Base-by-base conservation (phyloP, 2,329 filamentous ascomycete genomes). In the Colletotrichum abscissum region DNA sequence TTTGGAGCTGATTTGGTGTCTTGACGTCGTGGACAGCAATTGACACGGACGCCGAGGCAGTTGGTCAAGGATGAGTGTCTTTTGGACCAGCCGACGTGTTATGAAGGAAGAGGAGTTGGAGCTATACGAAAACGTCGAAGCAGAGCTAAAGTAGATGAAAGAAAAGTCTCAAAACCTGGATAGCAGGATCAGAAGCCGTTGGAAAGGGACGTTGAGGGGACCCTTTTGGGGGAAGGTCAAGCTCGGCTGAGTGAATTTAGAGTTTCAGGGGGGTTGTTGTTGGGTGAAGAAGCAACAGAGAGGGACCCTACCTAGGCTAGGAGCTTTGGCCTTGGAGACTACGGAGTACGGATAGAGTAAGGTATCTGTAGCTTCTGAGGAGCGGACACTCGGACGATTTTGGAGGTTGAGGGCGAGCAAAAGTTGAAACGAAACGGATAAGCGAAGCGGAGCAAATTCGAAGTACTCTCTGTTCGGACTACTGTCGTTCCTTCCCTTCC, bases 341-440 rank as follows among this genome's bases (percentile, higher is more conserved):
- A 42, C 16, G 38, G 38, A 19, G 38, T 42, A 26, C 26, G 26
- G 4, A 26, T 26, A 42, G 38, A 42, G 38, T 19, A 16, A 19
- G 16, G 16, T 42, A 28, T 1, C 12, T 5, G 38, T n/a, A 22
- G 42, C 42, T 35, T 33, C 6, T 49, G 24, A 16, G 42, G 42
- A 63, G n/a, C 46, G 46, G 33, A 63, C 62, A 54, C 62, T 54
- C 62, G 46, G 62, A 63, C 62, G n/a, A 49, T 19, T 22, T 54
- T 24, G n/a, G 62, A 30, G 30, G 33, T 16, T 33, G 42, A 30
- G 52, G 33, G 26, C 26, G 22, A 28, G 38, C 56, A 38, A 28
- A 22, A 22, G 62, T 63, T 63, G 62, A 63, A 63, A 63, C 62
- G 30, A 55, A 63, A 52, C 42, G 60, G 19, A 52, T 30, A n/a